Conservation (phyloP, 1,139 yeast species). For the Kodamaea derodonti region DNA sequence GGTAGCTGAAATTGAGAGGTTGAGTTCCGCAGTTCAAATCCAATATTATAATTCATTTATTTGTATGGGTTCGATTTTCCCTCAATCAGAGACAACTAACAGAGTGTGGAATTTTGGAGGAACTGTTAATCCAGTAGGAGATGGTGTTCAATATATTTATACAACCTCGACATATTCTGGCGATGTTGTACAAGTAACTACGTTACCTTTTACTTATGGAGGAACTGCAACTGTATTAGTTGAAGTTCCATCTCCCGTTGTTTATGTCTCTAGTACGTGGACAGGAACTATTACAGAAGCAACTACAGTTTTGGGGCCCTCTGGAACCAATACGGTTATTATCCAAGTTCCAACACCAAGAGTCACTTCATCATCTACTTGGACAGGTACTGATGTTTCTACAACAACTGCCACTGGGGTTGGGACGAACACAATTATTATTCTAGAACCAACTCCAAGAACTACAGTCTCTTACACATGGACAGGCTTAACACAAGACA, state of each 20-base stretch:
- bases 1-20: not conserved
- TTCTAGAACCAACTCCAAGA: slow-evolving; percentile 15
- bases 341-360: slow-evolving; percentile 9
- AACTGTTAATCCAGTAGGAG: not conserved
- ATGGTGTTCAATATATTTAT: slow-evolving; percentile 11
- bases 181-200: slow-evolving; percentile 2
- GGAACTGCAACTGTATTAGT: slow-evolving; percentile 11
- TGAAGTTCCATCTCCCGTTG: slow-evolving; percentile 10
- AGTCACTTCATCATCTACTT: slow-evolving; percentile 3
- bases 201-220: slow-evolving; percentile 1
- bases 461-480: slow-evolving; percentile 9
- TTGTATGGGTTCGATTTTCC: no score
- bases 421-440: slow-evolving; percentile 14
- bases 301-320: slow-evolving; percentile 7
- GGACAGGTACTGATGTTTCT: slow-evolving; percentile 6
- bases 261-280: slow-evolving; percentile 9
- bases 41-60: no score
- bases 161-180: slow-evolving; percentile 9
- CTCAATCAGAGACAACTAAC: slow-evolving; percentile 2
- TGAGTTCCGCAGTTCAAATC: no score
- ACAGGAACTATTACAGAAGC: slow-evolving; percentile 9
- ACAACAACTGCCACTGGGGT: slow-evolving; percentile 7
- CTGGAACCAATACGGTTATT: slow-evolving; percentile 7
- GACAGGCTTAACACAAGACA: slow-evolving; percentile 3
- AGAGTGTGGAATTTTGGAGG: slow-evolving; percentile 7